Percentiles rank a stretch among this genome's conserved stretches.
Evolutionary conservation across 2,329 filamentous ascomycete species (phyloP).

Genomic region (Ambrosiella beaveri): DNA sequence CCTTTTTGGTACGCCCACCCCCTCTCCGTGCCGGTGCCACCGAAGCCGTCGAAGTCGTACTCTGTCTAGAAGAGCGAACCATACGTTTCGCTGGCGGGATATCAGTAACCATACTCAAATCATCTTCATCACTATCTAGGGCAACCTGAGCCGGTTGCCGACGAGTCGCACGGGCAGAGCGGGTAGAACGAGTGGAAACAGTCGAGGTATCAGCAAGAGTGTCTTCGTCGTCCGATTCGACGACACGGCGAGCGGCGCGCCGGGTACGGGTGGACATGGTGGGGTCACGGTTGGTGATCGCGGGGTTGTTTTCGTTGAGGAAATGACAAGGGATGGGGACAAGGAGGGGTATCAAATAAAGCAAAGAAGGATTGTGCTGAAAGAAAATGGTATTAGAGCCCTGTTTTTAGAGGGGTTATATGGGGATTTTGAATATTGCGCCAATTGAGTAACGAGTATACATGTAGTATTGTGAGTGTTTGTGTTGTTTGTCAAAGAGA

Average conservation of each 20-base stretch:
- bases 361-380: not conserved
- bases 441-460: not conserved
- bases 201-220: conserved; percentile 25
- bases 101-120: conserved; percentile 1
- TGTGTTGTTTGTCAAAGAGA: not conserved
- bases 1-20: not conserved
- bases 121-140: conserved; percentile 22
- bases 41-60: not conserved
- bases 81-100: not conserved
- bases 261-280: conserved; percentile 24
- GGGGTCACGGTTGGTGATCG: conserved; percentile 18
- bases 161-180: conserved; percentile 17
- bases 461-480: not conserved
- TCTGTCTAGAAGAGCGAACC: conserved; percentile 2
- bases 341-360: conserved; percentile 7
- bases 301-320: conserved; percentile 5
- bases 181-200: conserved; percentile 7
- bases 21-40: not conserved
- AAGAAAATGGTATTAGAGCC: not conserved
- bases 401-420: not conserved
- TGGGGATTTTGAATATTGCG: not conserved
- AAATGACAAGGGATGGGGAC: conserved; percentile 1
- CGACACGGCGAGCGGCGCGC: conserved; percentile 31
- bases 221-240: conserved; percentile 57
- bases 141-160: conserved; percentile 4